Percentiles rank a stretch among this genome's conserved stretches.
These are phyloP conservation scores for Penicillium rolfsii DNA, from an alignment of 2,329 filamentous ascomycete species.

Conservation along the genomic window DNA sequence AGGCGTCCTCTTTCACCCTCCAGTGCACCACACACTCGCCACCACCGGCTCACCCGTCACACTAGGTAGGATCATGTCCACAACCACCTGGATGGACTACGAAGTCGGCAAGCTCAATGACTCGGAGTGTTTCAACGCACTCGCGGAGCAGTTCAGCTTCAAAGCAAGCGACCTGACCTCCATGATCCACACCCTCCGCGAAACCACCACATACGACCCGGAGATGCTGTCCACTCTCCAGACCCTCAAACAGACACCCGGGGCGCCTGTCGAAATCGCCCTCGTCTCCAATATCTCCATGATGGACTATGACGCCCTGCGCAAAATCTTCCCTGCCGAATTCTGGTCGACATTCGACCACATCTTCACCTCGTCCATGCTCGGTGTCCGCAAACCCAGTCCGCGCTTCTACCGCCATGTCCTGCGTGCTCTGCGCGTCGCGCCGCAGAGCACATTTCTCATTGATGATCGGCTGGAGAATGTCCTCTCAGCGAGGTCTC, in stretches of 20 bases:
- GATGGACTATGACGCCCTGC: background rate
- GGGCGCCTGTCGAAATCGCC: background rate
- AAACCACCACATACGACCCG: background rate
- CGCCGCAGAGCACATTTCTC: background rate
- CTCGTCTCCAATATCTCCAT: background rate
- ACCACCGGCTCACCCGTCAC: background rate
- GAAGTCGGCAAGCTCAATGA: background rate
- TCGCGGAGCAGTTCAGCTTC: background rate
- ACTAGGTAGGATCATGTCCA: background rate
- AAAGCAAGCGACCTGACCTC: background rate
- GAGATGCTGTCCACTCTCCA: background rate
- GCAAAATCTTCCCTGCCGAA: background rate
- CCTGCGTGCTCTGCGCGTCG: constrained; percentile 25
- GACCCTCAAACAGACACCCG: background rate
- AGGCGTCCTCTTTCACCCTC: background rate
- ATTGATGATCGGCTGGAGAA: background rate
- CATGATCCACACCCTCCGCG: background rate
- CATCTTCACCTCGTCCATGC: constrained; percentile 39
- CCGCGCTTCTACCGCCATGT: constrained; percentile 39
- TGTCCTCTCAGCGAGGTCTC: background rate
- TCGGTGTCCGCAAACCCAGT: constrained; percentile 43
- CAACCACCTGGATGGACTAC: background rate
- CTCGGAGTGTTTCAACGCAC: background rate
- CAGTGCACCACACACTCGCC: background rate
- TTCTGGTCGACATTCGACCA: background rate